Evolutionary conservation across 1,139 yeast genomes (phyloP), one percentile per base, ranked within the genome.

Genomic region (Magnusiomyces fungicola): DNA sequence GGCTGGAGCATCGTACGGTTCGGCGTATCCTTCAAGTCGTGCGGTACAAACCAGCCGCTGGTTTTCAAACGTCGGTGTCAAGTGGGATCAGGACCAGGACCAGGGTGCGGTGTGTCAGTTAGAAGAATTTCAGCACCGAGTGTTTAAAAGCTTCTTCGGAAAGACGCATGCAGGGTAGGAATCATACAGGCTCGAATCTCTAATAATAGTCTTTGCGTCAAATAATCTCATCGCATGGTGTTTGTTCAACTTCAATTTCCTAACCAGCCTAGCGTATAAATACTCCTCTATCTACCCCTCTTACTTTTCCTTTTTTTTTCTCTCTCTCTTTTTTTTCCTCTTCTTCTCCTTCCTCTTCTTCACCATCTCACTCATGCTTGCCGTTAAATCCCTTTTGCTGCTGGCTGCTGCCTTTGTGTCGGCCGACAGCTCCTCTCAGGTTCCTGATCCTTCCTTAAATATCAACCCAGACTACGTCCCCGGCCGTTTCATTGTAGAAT

Each of bases 401-500:
- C n/a, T n/a, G n/a, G n/a, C n/a, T n/a, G n/a, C n/a, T n/a, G n/a
- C n/a, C n/a, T n/a, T n/a, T n/a, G n/a, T n/a, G n/a, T n/a, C 23
- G 14, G n/a, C 14, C 4, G 38, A 34, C 23, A 5, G 5, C 7
- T 16, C 6, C 7, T 5, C 4, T 5, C 38, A 16, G 19, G 38
- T 7, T 18, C 19, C 38, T 34, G 7, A 7, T 27, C 12, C 30
- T 27, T 7, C 30, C 12, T 34, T 34, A 7, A 23, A 34, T 5
- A 34, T 18, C 23, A 18, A 34, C 38, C 23, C 22, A 16, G 38
- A 34, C n/a, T 37, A 22, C 29, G 21, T 39, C 21, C 43, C 43
- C 16, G 30, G 30, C 32, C 30, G 43, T 12, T 39, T 39, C 43
- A 49, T 49, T 30, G 51, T 49, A 16, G 51, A 49, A 37, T 49